Percentiles rank a stretch among this genome's conserved stretches.
phyloP scores from a whole-genome alignment of 225 moss, liverwort and hornwort genomes.

The Polytrichum formosum region DNA sequence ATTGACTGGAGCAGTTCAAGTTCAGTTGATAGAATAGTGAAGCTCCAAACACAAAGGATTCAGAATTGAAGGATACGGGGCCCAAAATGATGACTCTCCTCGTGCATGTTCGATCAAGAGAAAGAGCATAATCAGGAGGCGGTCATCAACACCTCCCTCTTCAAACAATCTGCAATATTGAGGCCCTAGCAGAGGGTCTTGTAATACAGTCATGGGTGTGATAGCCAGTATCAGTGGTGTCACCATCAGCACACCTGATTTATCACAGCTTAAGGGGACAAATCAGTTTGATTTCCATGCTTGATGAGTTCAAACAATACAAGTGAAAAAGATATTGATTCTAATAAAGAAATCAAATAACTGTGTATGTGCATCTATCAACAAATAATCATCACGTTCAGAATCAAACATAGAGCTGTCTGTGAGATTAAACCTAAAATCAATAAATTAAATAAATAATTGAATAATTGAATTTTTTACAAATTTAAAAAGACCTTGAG shows the following conservation, averaged over 20 bases:
- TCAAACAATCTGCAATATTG: slow-evolving; percentile 63
- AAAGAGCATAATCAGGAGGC: slow-evolving; percentile 77
- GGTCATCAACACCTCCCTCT: slow-evolving; percentile 76
- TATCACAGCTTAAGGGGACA: not conserved
- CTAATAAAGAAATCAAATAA: too few species aligned
- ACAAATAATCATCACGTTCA: not conserved
- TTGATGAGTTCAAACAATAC: too few species aligned
- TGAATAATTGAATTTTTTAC: too few species aligned
- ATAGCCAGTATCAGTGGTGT: slow-evolving; percentile 82
- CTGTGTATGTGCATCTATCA: too few species aligned
- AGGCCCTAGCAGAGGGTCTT: slow-evolving; percentile 67
- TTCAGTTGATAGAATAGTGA: too few species aligned
- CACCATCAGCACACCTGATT: slow-evolving; percentile 79
- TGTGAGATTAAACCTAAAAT: not conserved
- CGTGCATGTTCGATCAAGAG: slow-evolving; percentile 72
- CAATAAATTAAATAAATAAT: too few species aligned
- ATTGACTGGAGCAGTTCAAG: too few species aligned
- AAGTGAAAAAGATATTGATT: too few species aligned
- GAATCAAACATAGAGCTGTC: not conserved
- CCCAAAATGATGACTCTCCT: slow-evolving; percentile 80
- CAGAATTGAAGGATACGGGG: slow-evolving; percentile 70
- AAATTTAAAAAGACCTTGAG: slow-evolving; percentile 19
- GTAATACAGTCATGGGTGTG: slow-evolving; percentile 83
- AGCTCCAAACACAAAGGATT: not conserved
- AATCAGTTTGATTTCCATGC: too few species aligned